Conservation (phyloP, 345 rosid species). For the Camelina hispida region DNA sequence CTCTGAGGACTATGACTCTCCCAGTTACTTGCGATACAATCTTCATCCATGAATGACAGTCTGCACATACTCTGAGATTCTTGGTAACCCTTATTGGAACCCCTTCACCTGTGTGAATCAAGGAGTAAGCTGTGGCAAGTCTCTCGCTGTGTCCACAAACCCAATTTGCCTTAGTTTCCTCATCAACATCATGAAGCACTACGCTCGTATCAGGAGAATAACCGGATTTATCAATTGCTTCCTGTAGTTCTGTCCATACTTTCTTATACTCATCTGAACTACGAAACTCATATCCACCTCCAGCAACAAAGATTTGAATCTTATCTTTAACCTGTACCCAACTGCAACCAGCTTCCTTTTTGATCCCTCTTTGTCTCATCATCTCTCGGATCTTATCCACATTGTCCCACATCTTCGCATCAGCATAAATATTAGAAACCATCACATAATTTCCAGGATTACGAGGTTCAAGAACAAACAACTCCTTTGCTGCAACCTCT, state of each 20-base stretch:
- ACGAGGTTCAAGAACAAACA: constrained; percentile 62
- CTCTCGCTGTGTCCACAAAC: constrained; percentile 71
- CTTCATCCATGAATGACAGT: constrained; percentile 61
- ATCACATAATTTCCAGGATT: constrained; percentile 67
- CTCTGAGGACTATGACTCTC: constrained; percentile 61
- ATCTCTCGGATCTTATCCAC: constrained; percentile 53
- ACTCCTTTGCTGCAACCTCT: constrained; percentile 50
- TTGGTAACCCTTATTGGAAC: constrained; percentile 58
- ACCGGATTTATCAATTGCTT: constrained; percentile 50
- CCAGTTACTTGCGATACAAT: constrained; percentile 45
- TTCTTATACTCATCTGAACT: constrained; percentile 49
- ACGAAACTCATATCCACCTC: constrained; percentile 53
- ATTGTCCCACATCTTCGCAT: constrained; percentile 64
- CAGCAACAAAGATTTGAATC: constrained; percentile 58
- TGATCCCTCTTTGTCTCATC: constrained; percentile 53
- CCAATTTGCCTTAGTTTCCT: constrained; percentile 52
- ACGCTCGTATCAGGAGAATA: constrained; percentile 50
- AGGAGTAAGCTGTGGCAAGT: constrained; percentile 55
- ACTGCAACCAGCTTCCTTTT: constrained; percentile 68
- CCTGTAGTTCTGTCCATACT: constrained; percentile 45
- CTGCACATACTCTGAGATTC: constrained; percentile 67
- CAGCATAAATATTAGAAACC: constrained; percentile 65
- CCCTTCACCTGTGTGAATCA: constrained; percentile 50
- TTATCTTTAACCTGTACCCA: constrained; percentile 59
- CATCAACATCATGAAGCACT: constrained; percentile 65